Evolutionary conservation across 768 basidiomycete genomes (phyloP).

Genomic region (Auriscalpium orientale): DNA sequence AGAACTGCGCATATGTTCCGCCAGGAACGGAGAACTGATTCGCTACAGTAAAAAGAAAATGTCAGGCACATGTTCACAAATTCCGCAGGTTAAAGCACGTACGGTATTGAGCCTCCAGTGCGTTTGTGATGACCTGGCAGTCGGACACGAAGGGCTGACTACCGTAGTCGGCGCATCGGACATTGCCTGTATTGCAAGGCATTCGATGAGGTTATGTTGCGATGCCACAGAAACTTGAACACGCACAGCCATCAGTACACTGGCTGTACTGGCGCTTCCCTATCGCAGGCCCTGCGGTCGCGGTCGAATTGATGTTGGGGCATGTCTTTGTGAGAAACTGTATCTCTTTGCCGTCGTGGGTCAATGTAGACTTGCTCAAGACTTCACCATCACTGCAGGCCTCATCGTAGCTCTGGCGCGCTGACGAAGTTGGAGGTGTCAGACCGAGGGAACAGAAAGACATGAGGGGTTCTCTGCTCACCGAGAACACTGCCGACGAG

Average conservation of each 20-base stretch:
- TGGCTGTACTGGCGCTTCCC: background rate
- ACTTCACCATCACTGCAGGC: background rate
- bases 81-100: background rate
- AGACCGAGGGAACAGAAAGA: background rate
- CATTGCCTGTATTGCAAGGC: no score
- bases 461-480: background rate
- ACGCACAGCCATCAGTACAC: background rate
- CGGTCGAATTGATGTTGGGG: background rate
- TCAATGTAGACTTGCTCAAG: background rate
- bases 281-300: background rate
- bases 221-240: no score
- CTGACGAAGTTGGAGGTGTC: background rate
- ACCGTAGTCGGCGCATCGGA: no score
- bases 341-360: background rate
- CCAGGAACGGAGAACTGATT: background rate
- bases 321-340: background rate
- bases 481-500: no score
- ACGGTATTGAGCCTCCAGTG: background rate
- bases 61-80: no score
- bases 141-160: background rate
- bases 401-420: background rate
- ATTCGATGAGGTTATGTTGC: no score
- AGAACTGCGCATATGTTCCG: background rate
- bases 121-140: background rate
- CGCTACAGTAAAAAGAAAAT: no score